phyloP scores from a whole-genome alignment of 805 yeast genomes.

The Grigorovia humatica region DNA sequence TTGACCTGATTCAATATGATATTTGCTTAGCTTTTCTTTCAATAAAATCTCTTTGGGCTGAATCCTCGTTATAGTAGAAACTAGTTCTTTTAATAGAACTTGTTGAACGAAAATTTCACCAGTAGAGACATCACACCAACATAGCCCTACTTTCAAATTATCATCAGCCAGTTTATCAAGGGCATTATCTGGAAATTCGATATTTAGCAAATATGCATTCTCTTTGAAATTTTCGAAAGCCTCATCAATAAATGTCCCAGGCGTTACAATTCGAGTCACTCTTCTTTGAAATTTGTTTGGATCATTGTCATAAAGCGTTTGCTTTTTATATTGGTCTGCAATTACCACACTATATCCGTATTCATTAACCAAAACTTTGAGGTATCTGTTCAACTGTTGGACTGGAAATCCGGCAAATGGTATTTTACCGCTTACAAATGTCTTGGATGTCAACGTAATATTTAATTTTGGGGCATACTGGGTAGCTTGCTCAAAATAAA shows the following conservation, averaged over 20 bases:
- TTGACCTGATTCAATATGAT: conserved; percentile 34
- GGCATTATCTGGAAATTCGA: conserved; percentile 47
- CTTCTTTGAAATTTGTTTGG: conserved; percentile 46
- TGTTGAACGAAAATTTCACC: conserved; percentile 69
- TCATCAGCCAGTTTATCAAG: conserved; percentile 30
- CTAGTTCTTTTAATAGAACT: conserved; percentile 46
- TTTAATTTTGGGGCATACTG: conserved; percentile 61
- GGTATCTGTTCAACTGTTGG: conserved; percentile 57
- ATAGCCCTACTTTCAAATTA: conserved; percentile 47
- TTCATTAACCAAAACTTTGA: conserved; percentile 63
- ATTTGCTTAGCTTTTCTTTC: conserved; percentile 34
- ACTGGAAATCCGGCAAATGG: conserved; percentile 93
- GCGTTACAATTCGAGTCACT: conserved; percentile 72
- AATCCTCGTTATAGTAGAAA: conserved; percentile 66
- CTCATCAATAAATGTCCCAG: conserved; percentile 88
- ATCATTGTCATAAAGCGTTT: conserved; percentile 24
- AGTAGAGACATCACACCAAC: conserved; percentile 84
- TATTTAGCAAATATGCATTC: conserved; percentile 60
- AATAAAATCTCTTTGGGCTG: conserved; percentile 73
- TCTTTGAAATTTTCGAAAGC: conserved; percentile 62
- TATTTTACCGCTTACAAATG: conserved; percentile 35
- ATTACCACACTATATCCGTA: conserved; percentile 65
- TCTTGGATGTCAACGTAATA: conserved; percentile 53
- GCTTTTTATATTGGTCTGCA: conserved; percentile 51
- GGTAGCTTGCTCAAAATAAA: conserved; percentile 83